Conservation (phyloP, 768 basidiomycete species). For the Mycena galopus region DNA sequence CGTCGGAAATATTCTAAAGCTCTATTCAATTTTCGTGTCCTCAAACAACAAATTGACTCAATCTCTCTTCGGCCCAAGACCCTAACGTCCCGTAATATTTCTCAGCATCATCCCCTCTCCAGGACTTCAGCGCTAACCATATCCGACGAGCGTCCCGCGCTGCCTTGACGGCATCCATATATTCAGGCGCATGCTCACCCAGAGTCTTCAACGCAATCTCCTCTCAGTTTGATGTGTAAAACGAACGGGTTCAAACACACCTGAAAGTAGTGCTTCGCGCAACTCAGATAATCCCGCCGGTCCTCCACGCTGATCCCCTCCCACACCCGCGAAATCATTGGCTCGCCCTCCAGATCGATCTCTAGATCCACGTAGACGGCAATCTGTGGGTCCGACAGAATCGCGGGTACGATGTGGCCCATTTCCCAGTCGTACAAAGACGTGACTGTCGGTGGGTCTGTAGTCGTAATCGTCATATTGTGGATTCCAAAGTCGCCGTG, state of each 20-base stretch:
- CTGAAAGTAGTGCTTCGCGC: constrained; percentile 22
- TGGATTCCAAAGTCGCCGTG: constrained; percentile 33
- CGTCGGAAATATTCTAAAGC: not conserved
- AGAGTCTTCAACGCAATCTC: not conserved
- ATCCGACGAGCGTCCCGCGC: constrained; percentile 21
- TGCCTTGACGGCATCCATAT: constrained; percentile 16
- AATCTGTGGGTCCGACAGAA: constrained; percentile 27
- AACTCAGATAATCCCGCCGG: not conserved
- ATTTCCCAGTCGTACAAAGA: constrained; percentile 34
- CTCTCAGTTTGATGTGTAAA: not conserved
- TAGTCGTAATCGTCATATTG: constrained; percentile 25
- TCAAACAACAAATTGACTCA: not conserved
- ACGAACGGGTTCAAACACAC: not conserved
- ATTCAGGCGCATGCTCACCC: constrained; percentile 2
- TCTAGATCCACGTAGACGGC: constrained; percentile 23
- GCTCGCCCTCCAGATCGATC: constrained; percentile 8
- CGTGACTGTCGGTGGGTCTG: not conserved
- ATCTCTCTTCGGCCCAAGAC: constrained; percentile 21
- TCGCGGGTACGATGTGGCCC: constrained; percentile 23
- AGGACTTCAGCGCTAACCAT: constrained; percentile 19
- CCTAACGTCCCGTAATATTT: constrained; percentile 12
- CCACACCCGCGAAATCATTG: constrained; percentile 17
- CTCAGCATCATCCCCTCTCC: constrained; percentile 23
- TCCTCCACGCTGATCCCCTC: constrained; percentile 13
- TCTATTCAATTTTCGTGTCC: not conserved